Percentiles rank a stretch among this genome's conserved stretches.
Evolutionary conservation across 1,284 basidiomycete species (phyloP).

Genomic region (Schizophyllum commune): DNA sequence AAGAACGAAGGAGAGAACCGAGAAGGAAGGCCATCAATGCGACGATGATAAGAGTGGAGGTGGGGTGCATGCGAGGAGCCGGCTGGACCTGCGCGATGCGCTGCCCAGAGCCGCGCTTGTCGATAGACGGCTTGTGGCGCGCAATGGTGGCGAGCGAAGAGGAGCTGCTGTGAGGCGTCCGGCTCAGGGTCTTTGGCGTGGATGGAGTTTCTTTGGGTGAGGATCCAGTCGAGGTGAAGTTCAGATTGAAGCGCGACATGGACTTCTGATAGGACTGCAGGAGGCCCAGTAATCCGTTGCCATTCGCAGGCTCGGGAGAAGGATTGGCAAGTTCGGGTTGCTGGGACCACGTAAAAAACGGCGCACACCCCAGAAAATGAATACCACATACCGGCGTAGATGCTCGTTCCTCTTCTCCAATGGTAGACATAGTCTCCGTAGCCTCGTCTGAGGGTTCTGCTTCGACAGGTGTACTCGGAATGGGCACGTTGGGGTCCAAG

Average conservation of each 20-base stretch:
- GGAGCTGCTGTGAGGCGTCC: not conserved
- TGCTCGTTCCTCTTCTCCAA: not conserved
- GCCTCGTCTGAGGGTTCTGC: not conserved
- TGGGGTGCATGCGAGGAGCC: slow-evolving; percentile 18
- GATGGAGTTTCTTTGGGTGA: not conserved
- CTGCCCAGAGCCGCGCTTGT: not conserved
- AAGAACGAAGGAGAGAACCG: slow-evolving; percentile 81
- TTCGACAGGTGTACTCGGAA: not conserved
- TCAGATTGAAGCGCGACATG: not conserved
- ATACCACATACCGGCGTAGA: not conserved
- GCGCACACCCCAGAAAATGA: too few species aligned
- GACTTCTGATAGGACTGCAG: not conserved
- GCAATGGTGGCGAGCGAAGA: not conserved
- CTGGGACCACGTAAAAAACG: not conserved
- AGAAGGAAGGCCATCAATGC: slow-evolving; percentile 87
- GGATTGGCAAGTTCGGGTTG: not conserved
- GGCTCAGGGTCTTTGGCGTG: not conserved
- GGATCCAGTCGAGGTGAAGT: not conserved
- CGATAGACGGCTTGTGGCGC: not conserved
- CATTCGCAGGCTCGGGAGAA: not conserved
- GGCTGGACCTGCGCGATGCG: not conserved
- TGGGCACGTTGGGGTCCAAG: slow-evolving; percentile 30
- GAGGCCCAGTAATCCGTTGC: not conserved
- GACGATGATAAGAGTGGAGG: slow-evolving; percentile 67
- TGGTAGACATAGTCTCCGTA: not conserved